Base-by-base conservation (phyloP, 768 basidiomycete species). In the Fistulinella prunicolor region DNA sequence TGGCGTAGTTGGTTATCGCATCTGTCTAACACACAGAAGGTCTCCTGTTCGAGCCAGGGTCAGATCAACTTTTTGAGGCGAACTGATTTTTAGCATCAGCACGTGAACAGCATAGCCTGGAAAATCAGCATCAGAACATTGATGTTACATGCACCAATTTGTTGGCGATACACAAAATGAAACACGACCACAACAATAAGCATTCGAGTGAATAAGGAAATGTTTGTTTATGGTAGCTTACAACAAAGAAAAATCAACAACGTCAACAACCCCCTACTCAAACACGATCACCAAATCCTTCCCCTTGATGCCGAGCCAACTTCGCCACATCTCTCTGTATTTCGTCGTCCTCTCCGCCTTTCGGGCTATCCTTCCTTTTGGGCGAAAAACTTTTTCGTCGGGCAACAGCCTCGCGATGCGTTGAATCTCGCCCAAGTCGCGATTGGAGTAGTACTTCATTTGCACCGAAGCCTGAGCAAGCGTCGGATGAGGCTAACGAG, bases 1-100 rank as follows among this genome's bases (percentile, higher is more conserved):
- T 83, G 82, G 82, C 79, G 82, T 85, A 83, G 80, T 82, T 84
- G 82, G 82, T 84, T 83, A 85, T 85, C 81, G 79, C 82, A 81
- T 83, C 80, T 82, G 82, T 83, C 81, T 83, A 81, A 85, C 82
- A 83, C 82, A 82, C 81, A 81, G 81, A 80, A 81, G 81, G 80
- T 78, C 81, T 73, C 70, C 80, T 75, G 81, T 82, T 82, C 79
- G 80, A 82, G 62, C 79, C 80, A 75, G 79, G 77, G 69, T 79
- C 78, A 62, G 57, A 67, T 66, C 65, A 66, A 28, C n/a, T n/a
- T n/a, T n/a, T n/a, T n/a, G n/a, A n/a, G n/a, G n/a, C n/a, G n/a
- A n/a, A n/a, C n/a, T n/a, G n/a, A n/a, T n/a, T n/a, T n/a, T n/a
- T n/a, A n/a, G n/a, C n/a, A n/a, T n/a, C n/a, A n/a, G n/a, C n/a